phyloP scores from a whole-genome alignment of 371 early-diverging fungal species.

The Mortierella sp. region DNA sequence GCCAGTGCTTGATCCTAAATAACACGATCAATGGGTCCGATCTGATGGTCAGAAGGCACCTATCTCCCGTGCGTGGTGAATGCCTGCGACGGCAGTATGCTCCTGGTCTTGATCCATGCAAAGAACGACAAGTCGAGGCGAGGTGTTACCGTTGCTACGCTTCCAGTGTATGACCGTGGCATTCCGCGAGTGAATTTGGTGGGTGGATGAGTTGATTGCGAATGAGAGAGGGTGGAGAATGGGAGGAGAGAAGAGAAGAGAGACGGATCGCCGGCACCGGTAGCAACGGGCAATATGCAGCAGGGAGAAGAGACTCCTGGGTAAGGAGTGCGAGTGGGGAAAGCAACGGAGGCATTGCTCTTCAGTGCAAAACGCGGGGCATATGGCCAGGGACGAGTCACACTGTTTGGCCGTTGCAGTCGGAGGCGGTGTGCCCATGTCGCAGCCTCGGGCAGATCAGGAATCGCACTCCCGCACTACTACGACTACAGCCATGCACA shows the following conservation, averaged over 20 bases:
- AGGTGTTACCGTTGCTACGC: constrained; percentile 48
- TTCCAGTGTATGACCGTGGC: constrained; percentile 55
- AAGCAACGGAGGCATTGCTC: neutral
- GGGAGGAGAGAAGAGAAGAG: neutral
- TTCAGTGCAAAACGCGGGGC: neutral
- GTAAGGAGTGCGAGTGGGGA: neutral
- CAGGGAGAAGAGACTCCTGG: neutral
- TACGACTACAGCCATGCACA: too few relatives aligned
- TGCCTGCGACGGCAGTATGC: too few relatives aligned
- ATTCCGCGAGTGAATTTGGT: constrained; percentile 9
- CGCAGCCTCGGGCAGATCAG: too few relatives aligned
- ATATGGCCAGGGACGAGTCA: neutral
- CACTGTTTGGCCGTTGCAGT: too few relatives aligned
- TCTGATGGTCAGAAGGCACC: too few relatives aligned
- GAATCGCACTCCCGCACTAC: too few relatives aligned
- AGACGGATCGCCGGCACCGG: neutral
- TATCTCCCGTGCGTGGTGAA: too few relatives aligned
- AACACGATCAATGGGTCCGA: neutral
- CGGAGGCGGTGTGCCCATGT: too few relatives aligned
- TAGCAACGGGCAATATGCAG: neutral
- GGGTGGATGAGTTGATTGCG: constrained; percentile 1
- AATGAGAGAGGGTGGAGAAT: constrained; percentile 5
- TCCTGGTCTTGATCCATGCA: neutral
- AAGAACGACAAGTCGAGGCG: neutral
- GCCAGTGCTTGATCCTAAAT: constrained; percentile 88